Base-by-base conservation (phyloP, 2,329 filamentous ascomycete genomes). In the Botrytis tulipae region DNA sequence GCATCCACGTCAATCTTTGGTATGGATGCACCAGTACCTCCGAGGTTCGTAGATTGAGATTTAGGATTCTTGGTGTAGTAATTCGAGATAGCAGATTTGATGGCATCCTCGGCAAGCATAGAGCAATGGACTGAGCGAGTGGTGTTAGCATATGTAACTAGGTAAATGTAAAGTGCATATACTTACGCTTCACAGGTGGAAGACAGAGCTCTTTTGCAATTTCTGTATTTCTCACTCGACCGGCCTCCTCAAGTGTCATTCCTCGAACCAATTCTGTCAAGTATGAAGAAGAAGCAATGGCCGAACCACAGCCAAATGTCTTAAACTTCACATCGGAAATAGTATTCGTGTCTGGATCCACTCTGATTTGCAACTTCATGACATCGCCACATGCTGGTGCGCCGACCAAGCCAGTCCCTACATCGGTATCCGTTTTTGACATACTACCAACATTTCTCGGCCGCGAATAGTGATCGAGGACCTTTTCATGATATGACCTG, bases 281-380 rank as follows among this genome's bases (percentile, higher is more conserved):
- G 82, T 99, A 99, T 81, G 92, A 96, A 74, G 93, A 97, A 76
- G 92, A 95, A 61, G 96, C 96, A 83, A 99, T 99, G 77, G 96
- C 96, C 44, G 91, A 94, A 72, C 95, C 95, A 82, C 95, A 98
- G 70, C 95, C 95, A 82, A 98, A 98, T 0, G 95, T 98, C 90
- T 98, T 98, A 89, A 98, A 98, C 85, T 97, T 96, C 82, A 97
- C 95, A 79, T 98, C 95, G 79, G 91, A 91, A 82, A 98, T 98
- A 78, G 91, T 95, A 83, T 96, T 93, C 80, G 90, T 93, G 79
- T 92, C 87, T 77, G 93, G 93, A 84, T 98, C 94, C 80, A 98
- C 95, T 74, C 93, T 91, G 84, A 97, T 97, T 85, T 97, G 93
- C 48, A 97, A 88, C 84, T 96, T 96, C 92, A 97, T 97, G 75